A percentile compares a stretch with the other conserved stretches of the same genome.
Evolutionary conservation across 1,139 yeast genomes (phyloP).

Genomic region (Yarrowia galli): DNA sequence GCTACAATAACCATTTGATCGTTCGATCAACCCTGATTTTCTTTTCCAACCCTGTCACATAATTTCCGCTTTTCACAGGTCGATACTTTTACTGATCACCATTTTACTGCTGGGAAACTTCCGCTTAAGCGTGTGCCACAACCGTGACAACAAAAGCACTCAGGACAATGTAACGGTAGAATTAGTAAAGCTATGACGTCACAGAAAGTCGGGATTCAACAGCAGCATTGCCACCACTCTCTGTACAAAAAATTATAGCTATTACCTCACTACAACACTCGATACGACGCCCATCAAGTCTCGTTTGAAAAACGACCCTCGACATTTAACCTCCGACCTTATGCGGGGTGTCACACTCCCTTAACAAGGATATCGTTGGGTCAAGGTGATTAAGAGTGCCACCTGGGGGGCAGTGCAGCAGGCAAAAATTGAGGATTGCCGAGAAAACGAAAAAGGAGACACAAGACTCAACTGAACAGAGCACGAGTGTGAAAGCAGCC

Average conservation of each 20-base stretch:
- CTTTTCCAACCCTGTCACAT: neutral
- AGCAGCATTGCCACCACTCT: too few species aligned
- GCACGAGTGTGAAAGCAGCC: too few species aligned
- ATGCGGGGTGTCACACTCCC: conserved; percentile 20
- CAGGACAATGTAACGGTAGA: neutral
- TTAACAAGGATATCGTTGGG: neutral
- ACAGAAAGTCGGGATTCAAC: too few species aligned
- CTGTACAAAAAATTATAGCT: too few species aligned
- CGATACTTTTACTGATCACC: too few species aligned
- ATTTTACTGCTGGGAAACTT: neutral
- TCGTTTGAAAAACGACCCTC: neutral
- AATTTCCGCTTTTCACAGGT: too few species aligned
- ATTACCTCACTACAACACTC: neutral
- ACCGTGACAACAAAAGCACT: neutral
- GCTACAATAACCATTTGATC: neutral
- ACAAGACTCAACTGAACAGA: too few species aligned
- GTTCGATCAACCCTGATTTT: conserved; percentile 5
- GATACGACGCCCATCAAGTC: neutral
- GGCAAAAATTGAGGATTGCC: neutral
- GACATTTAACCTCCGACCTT: neutral
- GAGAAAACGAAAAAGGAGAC: neutral
- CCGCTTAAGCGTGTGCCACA: too few species aligned
- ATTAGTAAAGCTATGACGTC: neutral
- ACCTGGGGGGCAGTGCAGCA: conserved; percentile 31
- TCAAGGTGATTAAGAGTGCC: conserved; percentile 14